These are phyloP conservation scores for Elaeis guineensis DNA, from an alignment of 176 grass and related monocot genomes.

Conservation along the genomic window DNA sequence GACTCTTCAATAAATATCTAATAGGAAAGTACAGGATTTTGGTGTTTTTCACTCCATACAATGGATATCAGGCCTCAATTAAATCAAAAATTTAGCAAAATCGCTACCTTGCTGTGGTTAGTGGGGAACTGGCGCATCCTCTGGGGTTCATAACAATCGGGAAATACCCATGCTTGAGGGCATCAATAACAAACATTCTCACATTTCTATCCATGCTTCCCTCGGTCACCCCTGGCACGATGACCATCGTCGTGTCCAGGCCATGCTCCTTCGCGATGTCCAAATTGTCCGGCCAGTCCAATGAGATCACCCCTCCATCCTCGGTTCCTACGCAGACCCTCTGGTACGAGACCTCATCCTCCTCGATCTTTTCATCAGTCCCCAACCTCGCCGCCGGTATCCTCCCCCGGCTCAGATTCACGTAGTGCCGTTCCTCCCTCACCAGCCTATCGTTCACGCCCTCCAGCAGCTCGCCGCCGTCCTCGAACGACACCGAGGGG, in stretches of 20 bases:
- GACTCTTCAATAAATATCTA: too few species aligned
- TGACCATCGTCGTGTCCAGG: constrained; percentile 55
- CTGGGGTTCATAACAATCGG: constrained; percentile 93
- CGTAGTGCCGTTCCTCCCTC: constrained; percentile 59
- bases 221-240: constrained; percentile 53
- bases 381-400: constrained; percentile 19
- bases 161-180: constrained; percentile 68
- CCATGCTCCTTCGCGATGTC: constrained; percentile 68
- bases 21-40: too few species aligned
- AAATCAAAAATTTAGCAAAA: too few species aligned
- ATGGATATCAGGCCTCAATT: too few species aligned
- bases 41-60: too few species aligned
- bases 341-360: constrained; percentile 46
- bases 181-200: constrained; percentile 50
- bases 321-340: constrained; percentile 56
- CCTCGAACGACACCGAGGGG: constrained; percentile 81
- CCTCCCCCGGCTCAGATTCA: constrained; percentile 57
- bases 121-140: constrained; percentile 69
- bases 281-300: constrained; percentile 86
- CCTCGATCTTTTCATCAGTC: constrained; percentile 2
- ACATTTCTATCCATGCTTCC: constrained; percentile 69
- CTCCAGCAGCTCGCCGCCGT: constrained; percentile 55
- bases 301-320: constrained; percentile 70
- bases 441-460: constrained; percentile 65
- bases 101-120: constrained; percentile 75